Evolutionary conservation across 1,284 basidiomycete genomes (phyloP), one percentile per base, ranked within the genome.

Genomic region (Phaffia rhodozyma): DNA sequence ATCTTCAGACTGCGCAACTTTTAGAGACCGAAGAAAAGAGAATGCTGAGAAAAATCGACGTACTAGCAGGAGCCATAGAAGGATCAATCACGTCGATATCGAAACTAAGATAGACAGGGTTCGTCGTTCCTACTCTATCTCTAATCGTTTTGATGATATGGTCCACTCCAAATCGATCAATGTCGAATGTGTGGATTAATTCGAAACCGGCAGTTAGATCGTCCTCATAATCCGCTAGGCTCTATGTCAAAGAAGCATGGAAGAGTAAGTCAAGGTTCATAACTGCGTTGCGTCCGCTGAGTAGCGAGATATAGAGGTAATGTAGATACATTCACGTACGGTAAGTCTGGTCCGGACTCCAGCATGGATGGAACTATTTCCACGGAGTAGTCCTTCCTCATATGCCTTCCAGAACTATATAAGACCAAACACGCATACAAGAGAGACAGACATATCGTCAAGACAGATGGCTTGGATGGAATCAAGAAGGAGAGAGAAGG

Each of bases 331-430:
- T 23, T 30, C 23, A 55, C 60, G 0, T 1, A 56, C 61, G 1
- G 62, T 58, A 0, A 63, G 50, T 1, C 72, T 59, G 6, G 74
- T 75, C n/a, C 74, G 66, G 60, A 75, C 72, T 43, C 74, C 74
- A 21, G 74, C 74, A 63, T 75, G 74, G n/a, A 73, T 88, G 72
- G 86, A 89, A 58, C 83, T 81, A 69, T 86, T 75, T 56, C 72
- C 69, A 43, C 71, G 72, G 66, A 78, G 74, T 59, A 75, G 74
- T 0, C 76, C 76, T 27, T 75, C 72, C 50, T 76, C 72, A 34
- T 75, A 74, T 1, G 76, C 76, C 61, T 75, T 74, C 75, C 75
- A 76, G 72, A 77, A 78, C 60, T 61, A 34, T 20, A 3, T 7
- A 16, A 20, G n/a, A 23, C 16, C 23, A 30, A 30, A 23, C 11